phyloP scores from a whole-genome alignment of 1,284 basidiomycete species.

The Melampsora occidentalis region DNA sequence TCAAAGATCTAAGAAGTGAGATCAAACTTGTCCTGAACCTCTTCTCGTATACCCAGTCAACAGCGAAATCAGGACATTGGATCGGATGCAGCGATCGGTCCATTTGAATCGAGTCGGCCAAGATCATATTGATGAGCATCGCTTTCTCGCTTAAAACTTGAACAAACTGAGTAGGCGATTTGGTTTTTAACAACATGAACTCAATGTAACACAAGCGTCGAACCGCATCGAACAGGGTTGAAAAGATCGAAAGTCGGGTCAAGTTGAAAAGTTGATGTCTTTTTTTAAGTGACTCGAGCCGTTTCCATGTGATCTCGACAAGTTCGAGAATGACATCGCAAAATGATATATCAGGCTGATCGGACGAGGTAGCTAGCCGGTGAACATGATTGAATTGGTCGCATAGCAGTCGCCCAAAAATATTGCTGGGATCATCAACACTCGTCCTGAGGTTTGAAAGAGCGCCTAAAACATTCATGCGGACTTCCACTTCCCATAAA shows the following conservation, averaged over 20 bases:
- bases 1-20: not conserved
- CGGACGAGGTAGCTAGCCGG: not conserved
- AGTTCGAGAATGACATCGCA: not conserved
- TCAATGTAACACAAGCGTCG: conserved; percentile 2
- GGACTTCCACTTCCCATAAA: conserved; percentile 7
- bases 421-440: not conserved
- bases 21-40: not conserved
- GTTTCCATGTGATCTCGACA: not conserved
- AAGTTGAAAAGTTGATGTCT: conserved; percentile 4
- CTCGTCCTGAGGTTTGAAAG: not conserved
- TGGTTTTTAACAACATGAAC: not conserved
- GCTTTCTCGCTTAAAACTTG: conserved; percentile 7
- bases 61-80: conserved; percentile 3
- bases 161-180: not conserved
- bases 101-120: not conserved
- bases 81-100: not conserved
- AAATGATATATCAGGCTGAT: not conserved
- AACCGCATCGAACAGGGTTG: not conserved
- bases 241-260: not conserved
- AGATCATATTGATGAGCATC: conserved; percentile 4
- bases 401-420: not conserved
- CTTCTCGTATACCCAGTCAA: conserved; percentile 4
- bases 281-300: not conserved
- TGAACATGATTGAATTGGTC: not conserved
- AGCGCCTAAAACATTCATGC: conserved; percentile 1